A percentile compares a stretch with the other conserved stretches of the same genome.
phyloP scores from a whole-genome alignment of 2,329 filamentous ascomycete species.

The Venturiaceae sp. region DNA sequence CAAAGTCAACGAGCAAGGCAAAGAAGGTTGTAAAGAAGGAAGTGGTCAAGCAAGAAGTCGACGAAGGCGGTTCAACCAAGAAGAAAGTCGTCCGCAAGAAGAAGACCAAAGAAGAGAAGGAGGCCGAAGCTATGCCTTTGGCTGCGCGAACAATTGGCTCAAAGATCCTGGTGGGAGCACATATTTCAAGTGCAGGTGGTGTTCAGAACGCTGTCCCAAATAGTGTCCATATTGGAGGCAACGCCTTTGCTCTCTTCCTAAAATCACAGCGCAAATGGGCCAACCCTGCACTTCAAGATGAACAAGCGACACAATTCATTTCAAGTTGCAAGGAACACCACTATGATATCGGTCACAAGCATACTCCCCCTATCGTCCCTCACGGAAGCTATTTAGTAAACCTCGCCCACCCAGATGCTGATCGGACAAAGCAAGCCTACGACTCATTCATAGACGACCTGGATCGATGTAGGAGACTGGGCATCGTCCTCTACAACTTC shows the following conservation, averaged over 20 bases:
- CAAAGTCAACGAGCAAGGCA: neutral
- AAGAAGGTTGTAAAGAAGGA: slow-evolving; percentile 7
- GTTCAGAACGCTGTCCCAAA: slow-evolving; percentile 84
- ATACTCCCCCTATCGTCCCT: slow-evolving; percentile 49
- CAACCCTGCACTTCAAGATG: slow-evolving; percentile 64
- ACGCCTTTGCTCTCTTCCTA: slow-evolving; percentile 88
- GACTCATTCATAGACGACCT: slow-evolving; percentile 81
- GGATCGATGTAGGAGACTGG: slow-evolving; percentile 70
- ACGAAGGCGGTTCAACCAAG: slow-evolving; percentile 7
- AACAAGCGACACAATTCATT: slow-evolving; percentile 60
- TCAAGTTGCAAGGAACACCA: slow-evolving; percentile 55
- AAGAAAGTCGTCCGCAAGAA: slow-evolving; percentile 26
- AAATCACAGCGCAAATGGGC: slow-evolving; percentile 96
- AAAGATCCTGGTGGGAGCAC: slow-evolving; percentile 81
- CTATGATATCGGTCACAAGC: slow-evolving; percentile 62
- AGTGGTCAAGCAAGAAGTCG: slow-evolving; percentile 9
- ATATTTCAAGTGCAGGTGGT: slow-evolving; percentile 86
- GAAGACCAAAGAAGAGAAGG: slow-evolving; percentile 49
- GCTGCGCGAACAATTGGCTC: slow-evolving; percentile 60
- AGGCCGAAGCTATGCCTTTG: slow-evolving; percentile 51
- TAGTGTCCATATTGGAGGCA: slow-evolving; percentile 69
- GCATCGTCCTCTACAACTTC: slow-evolving; percentile 94
- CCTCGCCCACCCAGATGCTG: slow-evolving; percentile 71
- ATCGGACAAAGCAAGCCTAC: slow-evolving; percentile 80
- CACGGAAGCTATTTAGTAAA: slow-evolving; percentile 97